Evolutionary conservation across 805 yeast species (phyloP), one percentile per base, ranked within the genome.

Genomic region (Hyphopichia homilentoma): DNA sequence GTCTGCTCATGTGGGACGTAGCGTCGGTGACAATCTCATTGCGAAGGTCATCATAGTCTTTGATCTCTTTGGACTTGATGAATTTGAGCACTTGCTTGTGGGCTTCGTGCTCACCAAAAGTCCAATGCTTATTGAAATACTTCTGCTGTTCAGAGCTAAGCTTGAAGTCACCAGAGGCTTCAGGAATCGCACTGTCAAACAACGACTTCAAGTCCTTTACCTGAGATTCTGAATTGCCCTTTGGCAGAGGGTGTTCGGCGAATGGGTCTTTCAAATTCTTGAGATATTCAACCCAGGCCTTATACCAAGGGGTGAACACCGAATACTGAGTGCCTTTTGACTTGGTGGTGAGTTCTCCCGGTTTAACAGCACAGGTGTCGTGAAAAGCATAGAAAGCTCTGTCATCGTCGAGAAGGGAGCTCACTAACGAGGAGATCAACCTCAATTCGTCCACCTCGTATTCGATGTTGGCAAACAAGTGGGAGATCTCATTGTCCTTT

Each of bases 391-490:
- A 31, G 38, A 59, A 52, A 6, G 40, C 40, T 4, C 56, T 47
- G 1, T 43, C 40, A 6, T 41, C 32, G 12, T 41, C 36, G 3
- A 37, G 18, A 21, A 52, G 40, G 1, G 22, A 16, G 7, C 39
- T 36, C 17, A 45, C 25, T 27, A 58, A 45, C 1, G 34, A 30
- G 9, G 45, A 39, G 25, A 52, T 52, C 15, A 62, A 45, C 13
- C 64, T 48, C 29, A 68, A 40, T 43, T 70, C 75, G 43, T 70
- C 74, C 12, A 65, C 63, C 47, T 68, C 75, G 39, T 68, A 68
- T 48, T 64, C 64, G 22, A 57, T 47, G 41, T 67, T 69, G 14
- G 65, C 57, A 28, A 44, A 60, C 11, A 69, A 41, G 27, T 57
- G 52, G 7, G 45, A 30, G 17, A 51, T 41, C 7, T 54, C 37